Evolutionary conservation across 2,329 filamentous ascomycete species (phyloP).

Genomic region (Hymenoscyphus linearis): DNA sequence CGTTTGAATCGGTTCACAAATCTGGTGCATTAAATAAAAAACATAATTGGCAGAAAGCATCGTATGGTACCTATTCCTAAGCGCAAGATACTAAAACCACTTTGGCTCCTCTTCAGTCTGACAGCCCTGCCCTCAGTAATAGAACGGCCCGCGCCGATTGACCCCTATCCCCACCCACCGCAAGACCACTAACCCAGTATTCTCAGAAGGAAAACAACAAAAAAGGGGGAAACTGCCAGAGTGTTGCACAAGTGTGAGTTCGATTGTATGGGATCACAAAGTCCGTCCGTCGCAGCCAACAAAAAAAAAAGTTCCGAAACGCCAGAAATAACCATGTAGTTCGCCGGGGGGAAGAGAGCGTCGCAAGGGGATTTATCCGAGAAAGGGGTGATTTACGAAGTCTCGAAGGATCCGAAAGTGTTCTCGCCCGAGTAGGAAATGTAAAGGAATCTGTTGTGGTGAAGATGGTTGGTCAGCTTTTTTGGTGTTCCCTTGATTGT

Average conservation of each 20-base stretch:
- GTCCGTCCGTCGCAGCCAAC: constrained; percentile 4
- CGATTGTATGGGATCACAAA: background rate
- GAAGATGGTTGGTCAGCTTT: background rate
- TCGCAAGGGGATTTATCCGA: background rate
- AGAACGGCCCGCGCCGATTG: background rate
- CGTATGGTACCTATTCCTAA: constrained; percentile 24
- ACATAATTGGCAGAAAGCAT: constrained; percentile 24
- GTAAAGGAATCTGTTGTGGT: constrained; percentile 61
- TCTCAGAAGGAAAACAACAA: constrained; percentile 13
- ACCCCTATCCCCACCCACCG: background rate
- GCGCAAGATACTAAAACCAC: constrained; percentile 15
- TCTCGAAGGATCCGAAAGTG: constrained; percentile 76
- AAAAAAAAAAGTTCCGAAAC: constrained; percentile 11
- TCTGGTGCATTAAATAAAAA: background rate
- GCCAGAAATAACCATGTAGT: constrained; percentile 7
- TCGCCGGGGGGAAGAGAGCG: constrained; percentile 3
- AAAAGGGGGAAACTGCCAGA: constrained; percentile 19
- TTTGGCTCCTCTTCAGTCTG: constrained; percentile 3
- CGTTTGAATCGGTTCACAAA: background rate
- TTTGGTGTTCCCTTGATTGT: background rate
- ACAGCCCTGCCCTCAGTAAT: background rate
- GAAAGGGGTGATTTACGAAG: background rate
- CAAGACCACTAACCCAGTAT: background rate
- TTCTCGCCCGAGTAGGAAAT: constrained; percentile 99
- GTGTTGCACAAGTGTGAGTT: constrained; percentile 4